phyloP scores from a whole-genome alignment of 345 rosid species.

The Carallia brachiata region DNA sequence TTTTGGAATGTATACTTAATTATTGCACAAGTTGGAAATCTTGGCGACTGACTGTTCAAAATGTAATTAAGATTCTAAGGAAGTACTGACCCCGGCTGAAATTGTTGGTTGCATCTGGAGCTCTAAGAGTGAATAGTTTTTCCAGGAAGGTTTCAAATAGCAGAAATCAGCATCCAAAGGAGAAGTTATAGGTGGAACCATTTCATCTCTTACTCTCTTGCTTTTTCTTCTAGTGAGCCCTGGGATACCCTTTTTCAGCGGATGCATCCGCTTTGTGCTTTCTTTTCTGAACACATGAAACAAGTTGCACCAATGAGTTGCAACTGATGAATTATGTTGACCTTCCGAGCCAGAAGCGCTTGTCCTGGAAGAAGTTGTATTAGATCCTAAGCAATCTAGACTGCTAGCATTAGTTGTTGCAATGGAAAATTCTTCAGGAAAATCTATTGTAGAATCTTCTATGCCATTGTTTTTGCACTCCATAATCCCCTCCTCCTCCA shows the following conservation, averaged over 20 bases:
- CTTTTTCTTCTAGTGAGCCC: conserved; percentile 67
- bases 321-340: conserved; percentile 16
- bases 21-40: neutral
- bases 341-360: conserved; percentile 59
- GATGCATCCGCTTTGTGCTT: conserved; percentile 44
- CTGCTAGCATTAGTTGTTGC: conserved; percentile 29
- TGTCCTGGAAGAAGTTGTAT: conserved; percentile 32
- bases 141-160: conserved; percentile 72
- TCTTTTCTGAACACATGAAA: conserved; percentile 59
- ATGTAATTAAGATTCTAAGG: neutral
- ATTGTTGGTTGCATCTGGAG: conserved; percentile 64
- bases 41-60: neutral
- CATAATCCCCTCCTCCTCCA: conserved; percentile 8
- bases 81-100: conserved; percentile 62
- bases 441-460: conserved; percentile 18
- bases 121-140: conserved; percentile 63
- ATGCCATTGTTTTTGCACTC: neutral
- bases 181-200: conserved; percentile 41
- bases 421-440: conserved; percentile 33
- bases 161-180: conserved; percentile 55
- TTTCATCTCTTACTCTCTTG: conserved; percentile 54
- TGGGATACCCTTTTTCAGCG: conserved; percentile 39
- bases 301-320: conserved; percentile 52
- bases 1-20: neutral
- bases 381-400: conserved; percentile 17